Conservation (phyloP, 75 land plant species). For the Pinus albicaulis region DNA sequence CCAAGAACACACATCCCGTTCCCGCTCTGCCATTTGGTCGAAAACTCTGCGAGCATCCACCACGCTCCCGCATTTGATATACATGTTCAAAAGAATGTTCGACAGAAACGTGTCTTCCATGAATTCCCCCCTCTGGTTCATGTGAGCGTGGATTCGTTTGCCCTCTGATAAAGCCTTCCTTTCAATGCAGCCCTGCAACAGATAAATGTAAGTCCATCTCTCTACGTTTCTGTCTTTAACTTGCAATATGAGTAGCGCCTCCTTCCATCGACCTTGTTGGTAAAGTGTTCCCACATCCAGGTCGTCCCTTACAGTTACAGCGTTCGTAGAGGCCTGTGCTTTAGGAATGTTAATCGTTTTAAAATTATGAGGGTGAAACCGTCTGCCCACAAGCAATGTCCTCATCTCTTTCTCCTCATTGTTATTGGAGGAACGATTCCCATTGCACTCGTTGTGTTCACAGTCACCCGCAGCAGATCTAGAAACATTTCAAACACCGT, state of each 20-base stretch:
- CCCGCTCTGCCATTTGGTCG: slow-evolving; percentile 1
- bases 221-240: not conserved
- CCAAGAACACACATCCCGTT: slow-evolving; percentile 18
- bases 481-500: too few relatives aligned
- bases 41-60: slow-evolving; percentile 28
- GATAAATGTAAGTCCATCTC: not conserved
- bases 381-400: too few relatives aligned
- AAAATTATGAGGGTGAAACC: too few relatives aligned
- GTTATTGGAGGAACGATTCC: too few relatives aligned
- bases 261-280: not conserved
- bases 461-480: too few relatives aligned
- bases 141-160: slow-evolving; percentile 40
- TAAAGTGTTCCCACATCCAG: not conserved
- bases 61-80: slow-evolving; percentile 59
- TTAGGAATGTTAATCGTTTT: too few relatives aligned
- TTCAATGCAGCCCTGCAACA: not conserved
- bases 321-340: too few relatives aligned
- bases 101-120: slow-evolving; percentile 35
- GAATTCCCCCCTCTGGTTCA: slow-evolving; percentile 18
- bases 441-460: too few relatives aligned
- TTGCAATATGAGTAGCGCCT: slow-evolving; percentile 4
- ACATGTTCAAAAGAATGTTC: slow-evolving; percentile 53
- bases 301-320: too few relatives aligned
- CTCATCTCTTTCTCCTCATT: too few relatives aligned
- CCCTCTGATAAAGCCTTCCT: slow-evolving; percentile 17